Evolutionary conservation across 1,284 basidiomycete species (phyloP), one percentile per base, ranked within the genome.

Genomic region (Cryptococcus maquisensis): DNA sequence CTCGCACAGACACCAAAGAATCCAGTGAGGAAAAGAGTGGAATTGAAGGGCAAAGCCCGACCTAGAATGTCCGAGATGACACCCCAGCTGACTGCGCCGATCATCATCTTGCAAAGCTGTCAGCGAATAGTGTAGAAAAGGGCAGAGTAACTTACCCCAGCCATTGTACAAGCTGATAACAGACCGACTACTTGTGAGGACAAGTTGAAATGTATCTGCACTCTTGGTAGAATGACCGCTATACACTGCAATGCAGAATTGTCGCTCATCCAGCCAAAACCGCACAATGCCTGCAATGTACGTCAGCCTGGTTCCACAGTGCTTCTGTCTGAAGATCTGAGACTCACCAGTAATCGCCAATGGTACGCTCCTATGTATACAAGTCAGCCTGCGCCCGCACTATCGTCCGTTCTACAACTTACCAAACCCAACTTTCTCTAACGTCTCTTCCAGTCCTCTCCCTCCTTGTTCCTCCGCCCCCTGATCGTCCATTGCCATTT

Each of bases 51-150:
- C 2, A 86, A 79, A 50, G 84, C 86, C 26, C 95, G 85, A 2
- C 95, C 95, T 69, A 90, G 77, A 7, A 92, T 72, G 72, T 93
- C 89, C 18, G 88, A 90, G 49, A 88, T 87, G 26, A 88, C 86
- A 49, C 92, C 92, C 92, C 92, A 96, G 2, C 87, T 88, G 10
- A 95, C 78, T 0, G 92, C 91, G 4, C 94, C 94, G 54, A 97
- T 73, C 90, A 96, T 96, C 95, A 98, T 98, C 40, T 95, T 90
- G 85, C 15, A 28, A 18, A 23, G 9, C 16, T 21, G 16, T 18
- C 32, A 37, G 35, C 18, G 10, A 4, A 35, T 38, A 18, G 3
- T 28, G 15, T 37, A 32, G 32, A 12, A 24, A 8, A 45, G 12
- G 16, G 15, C 28, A 32, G 4, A 41, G 20, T 13, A 20, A 75